Evolutionary conservation across 2,329 filamentous ascomycete genomes (phyloP).

Genomic region (Sporothrix sp.): DNA sequence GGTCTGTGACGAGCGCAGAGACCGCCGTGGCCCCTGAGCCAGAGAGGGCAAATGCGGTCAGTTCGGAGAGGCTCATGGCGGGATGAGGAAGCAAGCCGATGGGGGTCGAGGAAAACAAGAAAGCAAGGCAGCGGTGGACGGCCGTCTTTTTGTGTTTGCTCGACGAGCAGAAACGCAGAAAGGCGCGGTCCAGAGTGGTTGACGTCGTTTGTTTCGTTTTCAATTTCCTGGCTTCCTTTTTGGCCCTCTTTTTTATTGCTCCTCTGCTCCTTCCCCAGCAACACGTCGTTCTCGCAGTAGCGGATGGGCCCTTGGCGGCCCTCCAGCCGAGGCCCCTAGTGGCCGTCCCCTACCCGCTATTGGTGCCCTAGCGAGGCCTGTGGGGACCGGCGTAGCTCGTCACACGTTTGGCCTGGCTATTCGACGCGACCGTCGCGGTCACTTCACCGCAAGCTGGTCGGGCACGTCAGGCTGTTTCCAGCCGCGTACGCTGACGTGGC

Average conservation of each 20-base stretch:
- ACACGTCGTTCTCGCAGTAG: background rate
- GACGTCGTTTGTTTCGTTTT: background rate
- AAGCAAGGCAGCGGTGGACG: background rate
- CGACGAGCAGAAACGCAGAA: background rate
- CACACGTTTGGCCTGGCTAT: background rate
- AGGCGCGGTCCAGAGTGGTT: background rate
- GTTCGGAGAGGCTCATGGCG: conserved; percentile 50
- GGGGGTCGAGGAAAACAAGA: background rate
- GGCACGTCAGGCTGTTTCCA: background rate
- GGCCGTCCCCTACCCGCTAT: no score
- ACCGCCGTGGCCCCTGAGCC: conserved; percentile 70
- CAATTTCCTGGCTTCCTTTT: no score
- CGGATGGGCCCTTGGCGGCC: background rate
- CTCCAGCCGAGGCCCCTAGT: background rate
- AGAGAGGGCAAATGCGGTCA: conserved; percentile 66
- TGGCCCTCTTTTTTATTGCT: background rate
- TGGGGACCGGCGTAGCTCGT: background rate
- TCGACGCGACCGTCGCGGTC: no score
- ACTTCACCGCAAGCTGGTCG: background rate
- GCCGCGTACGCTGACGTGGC: conserved; percentile 5
- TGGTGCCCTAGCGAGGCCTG: conserved; percentile 4
- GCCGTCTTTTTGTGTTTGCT: background rate
- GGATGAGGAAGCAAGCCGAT: background rate
- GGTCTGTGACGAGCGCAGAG: conserved; percentile 70
- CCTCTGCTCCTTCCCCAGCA: background rate